Base-by-base conservation (phyloP, 345 rosid species). In the Linum trigynum region DNA sequence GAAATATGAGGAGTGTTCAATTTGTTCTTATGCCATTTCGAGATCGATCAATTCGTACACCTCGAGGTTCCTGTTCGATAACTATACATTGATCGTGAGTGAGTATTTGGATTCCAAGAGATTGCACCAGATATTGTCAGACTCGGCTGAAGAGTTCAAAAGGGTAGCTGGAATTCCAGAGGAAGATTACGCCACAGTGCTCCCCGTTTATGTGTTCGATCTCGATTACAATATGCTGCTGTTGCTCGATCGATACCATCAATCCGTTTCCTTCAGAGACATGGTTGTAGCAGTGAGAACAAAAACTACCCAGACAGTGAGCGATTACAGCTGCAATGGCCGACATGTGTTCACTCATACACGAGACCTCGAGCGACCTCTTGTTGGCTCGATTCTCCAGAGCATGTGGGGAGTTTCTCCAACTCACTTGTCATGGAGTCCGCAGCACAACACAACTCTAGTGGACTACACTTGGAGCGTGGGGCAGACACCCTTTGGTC, bases 321-420 rank as follows among this genome's bases (percentile, higher is more conserved):
- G 97, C 77, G 99, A 94, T 70, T 94, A 94, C 63, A 90, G 83
- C 67, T 94, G 96, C 71, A 94, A 90, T 57, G 90, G 97, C 8
- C 96, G 91, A 64, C 95, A 86, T 79, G 92, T 88, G 38, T 90
- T 94, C 77, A 82, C 85, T 0, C 96, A 79, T 65, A 82, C 92
- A 0, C 83, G 96, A 77, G 91, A 90, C 55, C 84, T 94, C 14
- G 95, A 87, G 68, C 82, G 96, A 65, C 87, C 99, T 0, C 72
- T 94, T 32, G 92, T 90, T 7, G 97, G 99, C 72, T 94, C 96
- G 0, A 84, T 94, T 64, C 79, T 94, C 7, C 99, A 94, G 79
- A 94, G 99, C 39, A 90, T 94, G 97, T 94, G 99, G 99, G 99
- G 99, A 63, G 95, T 90, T 32, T 85, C 99, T 1, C 89, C 99